Evolutionary conservation across 2,329 filamentous ascomycete genomes (phyloP).

Genomic region (Neonectria ditissima): DNA sequence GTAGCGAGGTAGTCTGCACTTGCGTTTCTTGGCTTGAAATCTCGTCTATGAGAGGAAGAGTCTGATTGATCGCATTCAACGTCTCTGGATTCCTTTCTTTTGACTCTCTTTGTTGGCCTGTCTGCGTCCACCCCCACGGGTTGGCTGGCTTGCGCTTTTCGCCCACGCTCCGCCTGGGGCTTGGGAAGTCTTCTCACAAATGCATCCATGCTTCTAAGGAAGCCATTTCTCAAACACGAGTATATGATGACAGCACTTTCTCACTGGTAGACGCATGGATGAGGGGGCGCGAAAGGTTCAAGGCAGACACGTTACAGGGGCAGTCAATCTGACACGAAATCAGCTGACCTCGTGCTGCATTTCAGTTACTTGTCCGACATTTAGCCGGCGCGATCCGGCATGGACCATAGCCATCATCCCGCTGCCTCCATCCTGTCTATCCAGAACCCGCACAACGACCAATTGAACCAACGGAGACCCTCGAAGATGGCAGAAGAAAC

Average conservation of each 20-base stretch:
- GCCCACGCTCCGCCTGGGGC: slow-evolving; percentile 27
- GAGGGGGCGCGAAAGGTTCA: slow-evolving; percentile 32
- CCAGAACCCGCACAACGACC: slow-evolving; percentile 17
- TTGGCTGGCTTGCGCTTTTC: slow-evolving; percentile 24
- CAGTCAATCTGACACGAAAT: slow-evolving; percentile 49
- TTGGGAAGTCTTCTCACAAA: slow-evolving; percentile 50
- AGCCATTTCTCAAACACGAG: slow-evolving; percentile 19
- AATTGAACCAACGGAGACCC: slow-evolving; percentile 18
- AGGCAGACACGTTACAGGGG: slow-evolving; percentile 31
- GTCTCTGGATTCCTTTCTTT: slow-evolving; percentile 40
- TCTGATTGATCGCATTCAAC: slow-evolving; percentile 41
- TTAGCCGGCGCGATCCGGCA: slow-evolving; percentile 41
- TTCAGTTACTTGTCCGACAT: slow-evolving; percentile 31
- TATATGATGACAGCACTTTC: slow-evolving; percentile 1
- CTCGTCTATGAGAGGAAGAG: slow-evolving; percentile 30
- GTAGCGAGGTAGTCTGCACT: slow-evolving; percentile 38
- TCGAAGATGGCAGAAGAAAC: slow-evolving; percentile 48
- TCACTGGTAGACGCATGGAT: not conserved
- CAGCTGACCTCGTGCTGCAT: slow-evolving; percentile 50
- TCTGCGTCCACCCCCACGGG: slow-evolving; percentile 27
- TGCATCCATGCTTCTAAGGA: slow-evolving; percentile 51
- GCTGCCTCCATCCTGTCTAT: not conserved
- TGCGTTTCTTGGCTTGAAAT: not conserved
- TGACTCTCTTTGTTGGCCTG: slow-evolving; percentile 49
- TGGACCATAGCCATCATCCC: slow-evolving; percentile 11